Percentiles rank a stretch among this genome's conserved stretches.
Conservation (phyloP, 768 basidiomycete genomes). For the Rubroboletus satanas region DNA sequence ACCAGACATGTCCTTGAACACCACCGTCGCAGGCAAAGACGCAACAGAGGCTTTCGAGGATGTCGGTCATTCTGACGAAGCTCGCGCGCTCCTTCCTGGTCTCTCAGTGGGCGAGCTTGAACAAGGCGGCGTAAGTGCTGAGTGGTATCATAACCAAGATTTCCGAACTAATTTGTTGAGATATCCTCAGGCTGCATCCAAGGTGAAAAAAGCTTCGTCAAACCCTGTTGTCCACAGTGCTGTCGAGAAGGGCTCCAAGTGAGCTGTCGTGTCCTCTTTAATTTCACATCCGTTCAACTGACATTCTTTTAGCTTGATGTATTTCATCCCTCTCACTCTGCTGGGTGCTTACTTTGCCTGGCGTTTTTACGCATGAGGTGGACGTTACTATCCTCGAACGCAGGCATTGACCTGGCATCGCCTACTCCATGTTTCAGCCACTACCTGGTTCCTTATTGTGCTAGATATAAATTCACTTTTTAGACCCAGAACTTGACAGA, state of each 20-base stretch:
- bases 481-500: background rate
- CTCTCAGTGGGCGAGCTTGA: conserved; percentile 85
- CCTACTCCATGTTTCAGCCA: conserved; percentile 10
- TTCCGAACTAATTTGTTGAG: background rate
- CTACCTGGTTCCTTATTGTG: conserved; percentile 13
- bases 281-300: background rate
- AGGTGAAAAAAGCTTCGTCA: conserved; percentile 47
- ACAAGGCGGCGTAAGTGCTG: conserved; percentile 52
- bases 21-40: conserved; percentile 67
- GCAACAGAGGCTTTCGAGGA: conserved; percentile 99
- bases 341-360: conserved; percentile 87
- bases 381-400: background rate
- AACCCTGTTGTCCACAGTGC: conserved; percentile 39
- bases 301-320: conserved; percentile 56
- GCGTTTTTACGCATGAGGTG: conserved; percentile 56
- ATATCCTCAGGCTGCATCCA: conserved; percentile 43
- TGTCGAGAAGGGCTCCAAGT: conserved; percentile 70
- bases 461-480: conserved; percentile 17
- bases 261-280: conserved; percentile 22
- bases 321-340: conserved; percentile 76
- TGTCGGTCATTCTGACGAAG: conserved; percentile 98
- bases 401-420: background rate
- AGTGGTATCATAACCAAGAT: background rate
- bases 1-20: background rate
- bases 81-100: conserved; percentile 74